Evolutionary conservation across 208 protist genomes (phyloP).

Genomic region (Balamuthia mandrillaris): DNA sequence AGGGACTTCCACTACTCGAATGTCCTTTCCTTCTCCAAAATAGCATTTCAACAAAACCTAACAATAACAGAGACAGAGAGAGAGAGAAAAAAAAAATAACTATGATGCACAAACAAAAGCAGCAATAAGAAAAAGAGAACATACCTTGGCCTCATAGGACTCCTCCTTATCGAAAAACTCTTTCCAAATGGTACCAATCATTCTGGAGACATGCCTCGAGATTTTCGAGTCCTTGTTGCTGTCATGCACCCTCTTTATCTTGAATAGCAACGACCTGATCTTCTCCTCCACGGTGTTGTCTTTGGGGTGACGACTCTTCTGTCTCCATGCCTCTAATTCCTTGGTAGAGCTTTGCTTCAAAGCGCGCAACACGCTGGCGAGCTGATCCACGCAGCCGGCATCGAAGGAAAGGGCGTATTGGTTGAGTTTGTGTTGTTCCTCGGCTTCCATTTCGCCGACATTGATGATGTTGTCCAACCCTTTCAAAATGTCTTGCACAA

Average conservation of each 20-base stretch:
- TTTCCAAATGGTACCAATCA: not conserved
- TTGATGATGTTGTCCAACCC: constrained; percentile 21
- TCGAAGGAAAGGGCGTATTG: not conserved
- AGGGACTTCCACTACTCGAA: not conserved
- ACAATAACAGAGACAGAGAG: no score
- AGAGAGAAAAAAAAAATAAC: no score
- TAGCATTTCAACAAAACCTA: no score
- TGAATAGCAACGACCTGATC: not conserved
- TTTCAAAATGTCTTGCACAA: not conserved
- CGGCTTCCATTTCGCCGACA: constrained; percentile 25
- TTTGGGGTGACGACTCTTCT: not conserved
- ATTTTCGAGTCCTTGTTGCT: not conserved
- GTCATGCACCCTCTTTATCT: constrained; percentile 2
- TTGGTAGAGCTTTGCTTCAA: not conserved
- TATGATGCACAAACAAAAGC: no score
- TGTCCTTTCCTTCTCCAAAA: constrained; percentile 4
- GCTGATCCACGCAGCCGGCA: not conserved
- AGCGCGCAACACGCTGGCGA: not conserved
- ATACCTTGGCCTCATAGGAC: not conserved
- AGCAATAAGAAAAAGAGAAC: no score
- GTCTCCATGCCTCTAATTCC: not conserved
- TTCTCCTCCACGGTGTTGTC: not conserved
- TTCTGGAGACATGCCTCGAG: not conserved
- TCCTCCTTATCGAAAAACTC: not conserved
- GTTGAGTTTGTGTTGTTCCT: constrained; percentile 8